These are phyloP conservation scores for Hypoxylon sp. DNA, from an alignment of 2,329 filamentous ascomycete genomes.

Conservation along the genomic window DNA sequence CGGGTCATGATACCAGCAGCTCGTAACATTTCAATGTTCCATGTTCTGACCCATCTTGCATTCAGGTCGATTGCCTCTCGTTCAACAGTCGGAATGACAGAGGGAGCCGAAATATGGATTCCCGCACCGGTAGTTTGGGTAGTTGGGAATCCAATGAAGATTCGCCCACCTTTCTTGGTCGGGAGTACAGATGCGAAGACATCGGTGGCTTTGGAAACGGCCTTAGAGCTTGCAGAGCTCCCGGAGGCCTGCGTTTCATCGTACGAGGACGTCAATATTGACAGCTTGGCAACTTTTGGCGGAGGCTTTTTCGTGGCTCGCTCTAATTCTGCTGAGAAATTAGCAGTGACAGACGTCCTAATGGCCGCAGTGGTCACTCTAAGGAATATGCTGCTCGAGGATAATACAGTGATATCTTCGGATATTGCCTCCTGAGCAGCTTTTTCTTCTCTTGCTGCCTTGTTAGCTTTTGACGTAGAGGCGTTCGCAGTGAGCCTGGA, in stretches of 20 bases:
- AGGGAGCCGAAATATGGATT: constrained; percentile 94
- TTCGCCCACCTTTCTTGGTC: constrained; percentile 85
- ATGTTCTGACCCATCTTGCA: constrained; percentile 91
- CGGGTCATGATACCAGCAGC: constrained; percentile 92
- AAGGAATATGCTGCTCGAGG: constrained; percentile 86
- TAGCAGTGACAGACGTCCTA: constrained; percentile 78
- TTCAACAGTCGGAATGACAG: constrained; percentile 96
- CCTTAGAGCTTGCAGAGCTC: constrained; percentile 62
- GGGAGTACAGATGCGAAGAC: constrained; percentile 93
- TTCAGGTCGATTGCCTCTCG: constrained; percentile 97
- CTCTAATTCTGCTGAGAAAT: constrained; percentile 88
- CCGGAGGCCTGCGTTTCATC: constrained; percentile 81
- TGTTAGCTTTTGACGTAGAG: constrained; percentile 64
- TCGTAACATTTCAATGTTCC: constrained; percentile 94
- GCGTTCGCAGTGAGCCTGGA: constrained; percentile 76
- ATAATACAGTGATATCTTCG: constrained; percentile 79
- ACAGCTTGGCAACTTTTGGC: constrained; percentile 86
- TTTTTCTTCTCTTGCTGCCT: constrained; percentile 74
- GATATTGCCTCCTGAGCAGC: constrained; percentile 72
- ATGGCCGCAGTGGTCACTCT: constrained; percentile 88
- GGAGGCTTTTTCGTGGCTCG: constrained; percentile 97
- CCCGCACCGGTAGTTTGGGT: constrained; percentile 96
- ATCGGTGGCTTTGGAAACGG: constrained; percentile 74
- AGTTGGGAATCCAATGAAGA: constrained; percentile 98
- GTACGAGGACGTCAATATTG: constrained; percentile 91